phyloP scores from a whole-genome alignment of 2,329 filamentous ascomycete genomes.

The Colletotrichum spaethianum region DNA sequence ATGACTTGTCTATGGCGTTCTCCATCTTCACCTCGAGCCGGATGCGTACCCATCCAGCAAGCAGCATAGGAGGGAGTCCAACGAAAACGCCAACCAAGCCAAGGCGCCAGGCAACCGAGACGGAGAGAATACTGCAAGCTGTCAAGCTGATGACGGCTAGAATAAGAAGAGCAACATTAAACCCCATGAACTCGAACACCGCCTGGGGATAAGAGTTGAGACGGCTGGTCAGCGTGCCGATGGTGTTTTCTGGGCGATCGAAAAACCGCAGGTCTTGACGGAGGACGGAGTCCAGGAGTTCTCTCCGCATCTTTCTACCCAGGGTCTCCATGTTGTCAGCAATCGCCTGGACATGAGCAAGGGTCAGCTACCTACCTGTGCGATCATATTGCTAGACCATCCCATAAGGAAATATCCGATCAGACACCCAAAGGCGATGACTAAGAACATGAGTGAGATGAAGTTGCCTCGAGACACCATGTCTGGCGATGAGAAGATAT shows the following conservation, averaged over 20 bases:
- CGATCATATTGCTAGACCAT: slow-evolving; percentile 10
- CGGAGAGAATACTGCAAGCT: slow-evolving; percentile 54
- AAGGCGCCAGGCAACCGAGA: slow-evolving; percentile 61
- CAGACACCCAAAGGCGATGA: slow-evolving; percentile 45
- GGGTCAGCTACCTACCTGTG: slow-evolving; percentile 17
- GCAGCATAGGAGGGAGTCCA: slow-evolving; percentile 57
- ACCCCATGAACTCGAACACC: slow-evolving; percentile 61
- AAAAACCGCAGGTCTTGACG: slow-evolving; percentile 60
- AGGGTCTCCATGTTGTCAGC: slow-evolving; percentile 41
- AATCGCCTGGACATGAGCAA: slow-evolving; percentile 44
- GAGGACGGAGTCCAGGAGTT: slow-evolving; percentile 43
- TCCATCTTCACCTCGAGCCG: slow-evolving; percentile 58
- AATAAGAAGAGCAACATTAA: slow-evolving; percentile 57
- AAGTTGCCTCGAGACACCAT: slow-evolving; percentile 55
- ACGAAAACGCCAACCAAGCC: slow-evolving; percentile 59
- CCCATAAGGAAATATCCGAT: slow-evolving; percentile 45
- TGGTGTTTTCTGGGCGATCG: slow-evolving; percentile 50
- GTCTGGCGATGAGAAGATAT: slow-evolving; percentile 53
- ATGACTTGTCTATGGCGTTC: slow-evolving; percentile 43
- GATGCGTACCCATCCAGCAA: slow-evolving; percentile 59
- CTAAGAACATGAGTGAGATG: slow-evolving; percentile 49
- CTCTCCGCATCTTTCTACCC: neutral
- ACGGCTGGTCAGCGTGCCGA: slow-evolving; percentile 51
- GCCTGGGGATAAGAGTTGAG: slow-evolving; percentile 54
- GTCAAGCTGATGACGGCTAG: slow-evolving; percentile 54